Percentiles rank a stretch among this genome's conserved stretches.
Conservation (phyloP, 2,329 filamentous ascomycete species). For the Paracorniculantispora psalliotae region DNA sequence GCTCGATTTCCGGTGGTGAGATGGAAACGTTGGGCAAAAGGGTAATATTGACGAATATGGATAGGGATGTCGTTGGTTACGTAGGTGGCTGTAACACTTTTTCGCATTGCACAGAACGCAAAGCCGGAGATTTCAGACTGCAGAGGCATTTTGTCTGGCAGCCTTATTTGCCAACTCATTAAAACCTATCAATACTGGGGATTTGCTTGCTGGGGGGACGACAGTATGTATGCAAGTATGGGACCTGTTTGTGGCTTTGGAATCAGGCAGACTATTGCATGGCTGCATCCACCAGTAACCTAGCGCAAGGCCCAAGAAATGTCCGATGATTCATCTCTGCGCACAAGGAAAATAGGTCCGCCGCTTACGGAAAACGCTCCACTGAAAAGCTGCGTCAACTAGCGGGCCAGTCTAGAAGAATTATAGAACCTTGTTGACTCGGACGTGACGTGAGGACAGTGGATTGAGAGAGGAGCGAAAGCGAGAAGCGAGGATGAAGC, state of each 20-base stretch:
- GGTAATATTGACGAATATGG: background rate
- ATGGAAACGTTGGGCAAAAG: background rate
- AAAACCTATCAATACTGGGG: background rate
- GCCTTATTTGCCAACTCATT: background rate
- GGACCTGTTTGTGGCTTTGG: slow-evolving; percentile 1
- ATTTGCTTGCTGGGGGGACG: background rate
- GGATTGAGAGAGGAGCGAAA: background rate
- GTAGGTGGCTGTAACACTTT: background rate
- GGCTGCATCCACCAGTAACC: background rate
- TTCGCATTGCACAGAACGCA: background rate
- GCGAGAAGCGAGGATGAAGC: background rate
- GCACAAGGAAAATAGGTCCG: background rate
- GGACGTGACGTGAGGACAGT: slow-evolving; percentile 5
- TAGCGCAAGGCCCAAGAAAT: background rate
- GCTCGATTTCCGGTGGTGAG: background rate
- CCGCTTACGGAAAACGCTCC: slow-evolving; percentile 1
- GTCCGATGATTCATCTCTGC: slow-evolving; percentile 10
- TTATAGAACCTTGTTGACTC: slow-evolving; percentile 6
- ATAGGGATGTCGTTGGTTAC: background rate
- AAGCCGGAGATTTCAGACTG: background rate
- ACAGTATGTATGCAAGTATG: too few relatives aligned
- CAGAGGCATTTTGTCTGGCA: background rate
- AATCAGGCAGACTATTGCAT: slow-evolving; percentile 2
- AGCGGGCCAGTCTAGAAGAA: background rate
- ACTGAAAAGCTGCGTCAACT: background rate